phyloP scores from a whole-genome alignment of 768 basidiomycete genomes.

The Symmetrospora coprosmae region DNA sequence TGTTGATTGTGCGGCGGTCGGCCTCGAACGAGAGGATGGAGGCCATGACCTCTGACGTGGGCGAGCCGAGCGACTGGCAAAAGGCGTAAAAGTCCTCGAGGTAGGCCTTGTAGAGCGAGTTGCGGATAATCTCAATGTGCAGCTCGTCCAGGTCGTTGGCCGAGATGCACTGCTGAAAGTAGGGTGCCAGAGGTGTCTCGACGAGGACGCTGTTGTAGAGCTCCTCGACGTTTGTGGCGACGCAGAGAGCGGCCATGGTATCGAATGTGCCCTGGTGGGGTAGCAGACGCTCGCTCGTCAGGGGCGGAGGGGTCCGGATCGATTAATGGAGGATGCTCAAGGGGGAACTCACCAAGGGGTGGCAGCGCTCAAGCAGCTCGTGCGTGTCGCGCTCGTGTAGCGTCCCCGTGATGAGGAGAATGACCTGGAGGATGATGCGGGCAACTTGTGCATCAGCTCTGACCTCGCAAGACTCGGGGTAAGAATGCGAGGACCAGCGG shows the following conservation, averaged over 20 bases:
- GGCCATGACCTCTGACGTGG: slow-evolving; percentile 84
- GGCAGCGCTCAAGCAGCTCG: slow-evolving; percentile 88
- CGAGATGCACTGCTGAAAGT: slow-evolving; percentile 89
- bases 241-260: slow-evolving; percentile 97
- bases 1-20: slow-evolving; percentile 90
- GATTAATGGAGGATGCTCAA: neutral
- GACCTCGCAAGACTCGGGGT: too few species aligned
- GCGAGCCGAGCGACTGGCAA: slow-evolving; percentile 60
- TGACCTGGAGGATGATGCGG: slow-evolving; percentile 42
- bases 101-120: slow-evolving; percentile 96
- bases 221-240: slow-evolving; percentile 96
- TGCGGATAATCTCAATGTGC: slow-evolving; percentile 98
- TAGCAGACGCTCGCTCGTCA: neutral
- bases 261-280: slow-evolving; percentile 64
- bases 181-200: slow-evolving; percentile 91
- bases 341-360: slow-evolving; percentile 56
- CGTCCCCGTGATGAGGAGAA: slow-evolving; percentile 91
- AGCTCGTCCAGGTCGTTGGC: slow-evolving; percentile 94
- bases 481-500: neutral
- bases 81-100: slow-evolving; percentile 91
- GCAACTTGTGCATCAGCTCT: too few species aligned
- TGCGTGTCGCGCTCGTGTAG: slow-evolving; percentile 94
- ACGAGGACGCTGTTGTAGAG: slow-evolving; percentile 91
- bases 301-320: neutral
- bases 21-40: slow-evolving; percentile 88